Conservation (phyloP, 306 rosid genomes). For the Corylus avellana region DNA sequence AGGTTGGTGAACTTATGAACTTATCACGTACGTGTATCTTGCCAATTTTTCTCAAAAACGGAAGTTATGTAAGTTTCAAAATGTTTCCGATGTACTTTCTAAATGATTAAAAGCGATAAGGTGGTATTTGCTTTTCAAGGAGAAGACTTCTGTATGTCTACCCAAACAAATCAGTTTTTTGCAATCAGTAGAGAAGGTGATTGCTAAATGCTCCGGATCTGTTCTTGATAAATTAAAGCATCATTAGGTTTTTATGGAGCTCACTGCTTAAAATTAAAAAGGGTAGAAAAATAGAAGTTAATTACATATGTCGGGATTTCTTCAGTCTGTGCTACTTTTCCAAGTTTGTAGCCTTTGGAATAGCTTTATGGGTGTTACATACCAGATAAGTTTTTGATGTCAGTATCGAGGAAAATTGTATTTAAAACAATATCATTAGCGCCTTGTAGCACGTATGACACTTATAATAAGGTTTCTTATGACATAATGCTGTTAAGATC, state of each 20-base stretch:
- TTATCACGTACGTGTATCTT: constrained; percentile 3
- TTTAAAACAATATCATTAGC: background rate
- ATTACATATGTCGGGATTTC: background rate
- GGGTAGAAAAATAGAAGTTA: background rate
- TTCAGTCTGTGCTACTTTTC: background rate
- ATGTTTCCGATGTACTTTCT: background rate
- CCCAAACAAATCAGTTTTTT: background rate
- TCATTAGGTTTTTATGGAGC: background rate
- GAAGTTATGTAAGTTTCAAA: background rate
- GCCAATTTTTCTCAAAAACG: background rate
- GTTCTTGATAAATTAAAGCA: background rate
- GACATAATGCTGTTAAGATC: background rate
- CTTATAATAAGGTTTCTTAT: background rate
- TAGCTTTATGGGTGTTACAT: background rate
- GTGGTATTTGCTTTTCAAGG: background rate
- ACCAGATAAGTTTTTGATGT: background rate
- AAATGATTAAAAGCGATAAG: background rate
- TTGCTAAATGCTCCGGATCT: background rate
- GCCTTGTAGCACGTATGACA: background rate
- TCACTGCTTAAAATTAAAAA: background rate
- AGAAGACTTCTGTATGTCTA: background rate
- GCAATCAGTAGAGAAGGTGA: background rate
- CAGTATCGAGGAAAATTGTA: background rate
- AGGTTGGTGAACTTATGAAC: constrained; percentile 51
- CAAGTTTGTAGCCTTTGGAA: background rate